Percentiles rank a stretch among this genome's conserved stretches.
These are phyloP conservation scores for Buxus sempervirens DNA, from an alignment of 164 flowering plant species.

Conservation along the genomic window DNA sequence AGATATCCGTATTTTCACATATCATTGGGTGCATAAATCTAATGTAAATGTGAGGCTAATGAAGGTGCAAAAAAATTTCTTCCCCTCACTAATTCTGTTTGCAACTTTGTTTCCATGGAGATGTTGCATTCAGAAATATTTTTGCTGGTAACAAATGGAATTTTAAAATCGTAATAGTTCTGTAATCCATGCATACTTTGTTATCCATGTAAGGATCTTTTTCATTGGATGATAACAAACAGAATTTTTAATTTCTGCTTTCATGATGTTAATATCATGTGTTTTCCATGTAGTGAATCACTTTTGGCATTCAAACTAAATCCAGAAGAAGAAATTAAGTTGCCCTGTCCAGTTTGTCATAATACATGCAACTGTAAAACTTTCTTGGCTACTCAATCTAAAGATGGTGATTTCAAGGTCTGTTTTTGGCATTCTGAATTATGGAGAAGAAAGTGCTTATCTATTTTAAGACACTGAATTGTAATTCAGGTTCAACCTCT, in stretches of 20 bases:
- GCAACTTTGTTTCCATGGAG: background rate
- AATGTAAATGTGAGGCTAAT: background rate
- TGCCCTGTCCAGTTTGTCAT: slow-evolving; percentile 71
- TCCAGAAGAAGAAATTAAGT: slow-evolving; percentile 63
- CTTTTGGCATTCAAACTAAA: slow-evolving; percentile 4
- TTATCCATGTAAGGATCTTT: background rate
- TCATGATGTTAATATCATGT: background rate
- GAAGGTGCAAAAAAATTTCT: background rate
- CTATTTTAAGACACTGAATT: background rate
- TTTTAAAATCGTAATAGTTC: no score
- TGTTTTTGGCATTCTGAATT: slow-evolving; percentile 17
- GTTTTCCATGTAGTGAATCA: background rate
- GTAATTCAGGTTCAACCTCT: background rate
- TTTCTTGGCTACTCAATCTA: slow-evolving; percentile 38
- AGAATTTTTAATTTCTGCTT: background rate
- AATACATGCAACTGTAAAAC: slow-evolving; percentile 60
- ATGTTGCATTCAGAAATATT: background rate
- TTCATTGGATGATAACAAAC: background rate
- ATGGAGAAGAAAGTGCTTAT: background rate
- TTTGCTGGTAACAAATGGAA: no score
- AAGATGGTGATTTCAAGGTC: slow-evolving; percentile 53
- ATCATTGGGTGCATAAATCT: background rate
- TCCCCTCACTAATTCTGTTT: background rate
- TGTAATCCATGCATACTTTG: no score
- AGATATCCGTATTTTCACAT: background rate